These are phyloP conservation scores for Amanita polypyramis DNA, from an alignment of 768 basidiomycete species.

Conservation along the genomic window DNA sequence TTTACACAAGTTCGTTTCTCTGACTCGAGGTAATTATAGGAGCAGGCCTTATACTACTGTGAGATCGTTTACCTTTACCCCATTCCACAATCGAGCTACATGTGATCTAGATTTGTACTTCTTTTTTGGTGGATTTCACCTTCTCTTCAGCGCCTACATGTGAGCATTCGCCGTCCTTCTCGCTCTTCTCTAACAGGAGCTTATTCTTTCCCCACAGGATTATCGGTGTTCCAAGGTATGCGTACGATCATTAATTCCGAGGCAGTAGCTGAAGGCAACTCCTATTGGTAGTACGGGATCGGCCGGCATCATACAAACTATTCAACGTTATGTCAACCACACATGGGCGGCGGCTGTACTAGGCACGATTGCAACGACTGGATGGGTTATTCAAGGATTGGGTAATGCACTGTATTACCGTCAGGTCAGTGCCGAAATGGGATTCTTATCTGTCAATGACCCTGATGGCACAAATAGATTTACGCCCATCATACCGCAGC, in stretches of 20 bases:
- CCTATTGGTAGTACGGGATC: conserved; percentile 65
- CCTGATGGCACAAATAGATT: conserved; percentile 34
- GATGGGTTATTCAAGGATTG: conserved; percentile 80
- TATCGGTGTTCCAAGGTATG: conserved; percentile 82
- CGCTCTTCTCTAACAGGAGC: conserved; percentile 16
- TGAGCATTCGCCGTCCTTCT: conserved; percentile 26
- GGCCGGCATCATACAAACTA: conserved; percentile 90
- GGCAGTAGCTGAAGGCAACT: conserved; percentile 19
- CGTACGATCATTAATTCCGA: conserved; percentile 20
- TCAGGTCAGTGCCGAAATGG: conserved; percentile 36
- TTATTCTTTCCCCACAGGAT: conserved; percentile 48
- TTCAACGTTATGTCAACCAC: conserved; percentile 63
- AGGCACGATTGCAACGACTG: conserved; percentile 69
- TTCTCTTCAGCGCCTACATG: conserved; percentile 90
- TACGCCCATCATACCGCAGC: conserved; percentile 72
- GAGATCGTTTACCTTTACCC: conserved; percentile 23
- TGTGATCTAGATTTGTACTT: conserved; percentile 78
- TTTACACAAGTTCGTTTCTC: conserved; percentile 10
- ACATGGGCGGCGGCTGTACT: conserved; percentile 76
- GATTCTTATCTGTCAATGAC: conserved; percentile 2
- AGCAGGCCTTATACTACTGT: conserved; percentile 93
- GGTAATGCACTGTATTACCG: conserved; percentile 78
- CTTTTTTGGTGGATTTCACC: conserved; percentile 92
- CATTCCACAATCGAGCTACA: conserved; percentile 19
- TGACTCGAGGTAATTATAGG: conserved; percentile 34